Evolutionary conservation across 2,329 filamentous ascomycete species (phyloP), one percentile per base, ranked within the genome.

Genomic region (Aspergillus ustus): DNA sequence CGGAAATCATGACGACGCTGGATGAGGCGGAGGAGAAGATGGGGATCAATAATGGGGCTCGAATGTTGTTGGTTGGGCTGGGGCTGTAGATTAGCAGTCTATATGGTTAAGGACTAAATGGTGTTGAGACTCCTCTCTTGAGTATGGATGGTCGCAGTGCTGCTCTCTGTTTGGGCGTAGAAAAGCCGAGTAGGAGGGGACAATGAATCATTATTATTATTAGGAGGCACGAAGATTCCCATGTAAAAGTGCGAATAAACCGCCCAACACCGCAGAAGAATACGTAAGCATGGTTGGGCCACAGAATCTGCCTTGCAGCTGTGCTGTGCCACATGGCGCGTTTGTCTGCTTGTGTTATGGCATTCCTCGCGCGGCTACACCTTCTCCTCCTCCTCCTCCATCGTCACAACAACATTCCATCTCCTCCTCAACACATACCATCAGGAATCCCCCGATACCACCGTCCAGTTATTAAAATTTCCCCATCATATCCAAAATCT

Each of bases 11-110:
- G 52, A 31, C 5, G 17, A 29, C 22, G 20, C 20, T 45, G 4
- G 17, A 44, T 29, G 52, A 44, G 52, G 37, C 19, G 3, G 19
- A 53, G 37, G 7, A 15, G 8, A 25, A 8, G 13, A 8, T 53
- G 37, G 37, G 52, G 15, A 25, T 22, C 7, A 53, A 45, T 11
- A 45, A 17, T 5, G 37, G 37, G 34, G 52, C 34, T 9, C 25
- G 52, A 17, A 25, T 44, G 34, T 13, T 53, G 9, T 44, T 53
- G 22, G 1, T 53, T 2, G 37, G 37, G 9, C 44, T 66, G 53
- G 20, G 61, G 54, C 52, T 71, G 72, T 22, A 73, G 67, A 2
- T 15, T 17, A 40, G 31, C 25, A 25, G 13, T 8, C 34, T 40
- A 40, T 13, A 2, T 2, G 34, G 8, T 40, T 13, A 15, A 40